Evolutionary conservation across 306 rosid genomes (phyloP).

Genomic region (Trichosanthes truncata): DNA sequence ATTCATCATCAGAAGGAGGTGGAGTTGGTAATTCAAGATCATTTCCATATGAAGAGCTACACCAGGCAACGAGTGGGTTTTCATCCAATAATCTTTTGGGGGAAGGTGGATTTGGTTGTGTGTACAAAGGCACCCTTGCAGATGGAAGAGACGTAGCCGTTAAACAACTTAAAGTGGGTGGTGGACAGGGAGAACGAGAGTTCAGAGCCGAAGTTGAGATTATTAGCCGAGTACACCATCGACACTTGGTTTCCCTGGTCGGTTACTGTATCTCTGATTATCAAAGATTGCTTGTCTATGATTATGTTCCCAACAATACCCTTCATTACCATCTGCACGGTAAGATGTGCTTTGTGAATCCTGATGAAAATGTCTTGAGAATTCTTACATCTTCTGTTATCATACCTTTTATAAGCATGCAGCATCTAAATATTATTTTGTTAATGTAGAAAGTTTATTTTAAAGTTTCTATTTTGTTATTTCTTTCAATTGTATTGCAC

Average conservation of each 20-base stretch:
- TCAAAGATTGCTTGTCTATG: conserved; percentile 90
- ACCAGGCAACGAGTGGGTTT: conserved; percentile 76
- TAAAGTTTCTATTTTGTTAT: background rate
- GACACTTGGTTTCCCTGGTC: conserved; percentile 92
- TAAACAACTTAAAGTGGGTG: conserved; percentile 84
- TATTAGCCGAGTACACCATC: conserved; percentile 94
- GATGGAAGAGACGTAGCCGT: conserved; percentile 95
- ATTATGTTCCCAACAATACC: conserved; percentile 66
- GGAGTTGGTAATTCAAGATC: conserved; percentile 60
- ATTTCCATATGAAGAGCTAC: conserved; percentile 75
- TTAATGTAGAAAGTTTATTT: background rate
- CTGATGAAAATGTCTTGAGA: conserved; percentile 4
- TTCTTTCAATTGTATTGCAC: background rate
- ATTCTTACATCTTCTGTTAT: background rate
- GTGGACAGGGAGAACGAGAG: conserved; percentile 97
- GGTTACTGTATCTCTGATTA: conserved; percentile 86
- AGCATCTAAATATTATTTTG: background rate
- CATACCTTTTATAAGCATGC: background rate
- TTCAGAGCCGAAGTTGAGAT: conserved; percentile 97
- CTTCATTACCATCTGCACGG: conserved; percentile 94
- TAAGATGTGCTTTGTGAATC: conserved; percentile 32
- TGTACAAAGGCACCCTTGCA: conserved; percentile 66
- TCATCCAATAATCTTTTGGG: conserved; percentile 62
- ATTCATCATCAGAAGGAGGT: conserved; percentile 66
- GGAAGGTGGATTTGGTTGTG: conserved; percentile 99